phyloP scores from a whole-genome alignment of 2,329 filamentous ascomycete genomes.

The Ustulina deusta region DNA sequence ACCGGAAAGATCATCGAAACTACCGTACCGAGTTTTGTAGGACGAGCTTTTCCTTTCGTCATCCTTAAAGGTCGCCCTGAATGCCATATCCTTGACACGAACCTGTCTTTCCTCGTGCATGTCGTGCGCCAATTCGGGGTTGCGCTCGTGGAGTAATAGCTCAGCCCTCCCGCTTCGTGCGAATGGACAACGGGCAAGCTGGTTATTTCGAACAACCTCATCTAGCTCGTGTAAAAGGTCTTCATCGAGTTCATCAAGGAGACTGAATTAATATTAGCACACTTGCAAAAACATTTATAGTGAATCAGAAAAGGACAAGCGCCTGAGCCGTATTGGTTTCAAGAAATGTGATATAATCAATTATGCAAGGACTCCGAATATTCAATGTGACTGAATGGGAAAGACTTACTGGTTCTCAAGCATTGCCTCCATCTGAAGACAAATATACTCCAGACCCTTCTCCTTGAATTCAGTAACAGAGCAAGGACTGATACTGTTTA shows the following conservation, averaged over 20 bases:
- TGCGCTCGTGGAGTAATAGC: conserved; percentile 70
- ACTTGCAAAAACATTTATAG: not conserved
- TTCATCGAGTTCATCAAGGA: conserved; percentile 86
- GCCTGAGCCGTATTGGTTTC: not conserved
- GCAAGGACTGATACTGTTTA: conserved; percentile 88
- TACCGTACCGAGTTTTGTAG: conserved; percentile 69
- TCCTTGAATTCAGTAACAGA: conserved; percentile 88
- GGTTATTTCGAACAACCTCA: conserved; percentile 82
- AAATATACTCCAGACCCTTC: conserved; percentile 89
- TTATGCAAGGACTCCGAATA: not conserved
- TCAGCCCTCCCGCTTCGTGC: conserved; percentile 81
- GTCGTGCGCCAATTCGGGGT: conserved; percentile 72
- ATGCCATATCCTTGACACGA: conserved; percentile 81
- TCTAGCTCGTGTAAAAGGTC: conserved; percentile 87
- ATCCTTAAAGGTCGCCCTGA: conserved; percentile 72
- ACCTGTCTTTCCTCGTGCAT: conserved; percentile 76
- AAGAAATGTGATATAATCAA: conserved; percentile 49
- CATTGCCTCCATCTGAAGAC: conserved; percentile 89
- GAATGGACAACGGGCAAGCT: conserved; percentile 81
- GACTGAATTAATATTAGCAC: conserved; percentile 48
- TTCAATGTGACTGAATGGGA: not conserved
- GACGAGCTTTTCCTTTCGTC: conserved; percentile 74
- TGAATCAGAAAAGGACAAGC: not conserved
- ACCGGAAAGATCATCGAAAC: conserved; percentile 70
- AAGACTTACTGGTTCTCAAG: conserved; percentile 78